phyloP scores from a whole-genome alignment of 345 rosid species.

The Citrus sinensis region DNA sequence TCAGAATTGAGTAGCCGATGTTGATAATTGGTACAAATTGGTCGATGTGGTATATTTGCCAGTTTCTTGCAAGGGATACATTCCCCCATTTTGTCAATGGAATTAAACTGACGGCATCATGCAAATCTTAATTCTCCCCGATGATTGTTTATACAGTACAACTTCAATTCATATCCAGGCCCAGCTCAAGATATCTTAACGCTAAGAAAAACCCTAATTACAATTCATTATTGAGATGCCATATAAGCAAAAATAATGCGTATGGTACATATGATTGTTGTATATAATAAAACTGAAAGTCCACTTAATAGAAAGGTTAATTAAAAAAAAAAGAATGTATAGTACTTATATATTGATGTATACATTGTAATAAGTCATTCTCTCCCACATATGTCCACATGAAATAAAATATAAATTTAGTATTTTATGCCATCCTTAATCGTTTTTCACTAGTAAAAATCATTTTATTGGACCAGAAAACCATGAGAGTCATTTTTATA shows the following conservation, averaged over 20 bases:
- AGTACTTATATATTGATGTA: no score
- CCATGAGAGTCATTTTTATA: no score
- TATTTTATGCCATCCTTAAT: no score
- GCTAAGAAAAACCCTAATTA: background rate
- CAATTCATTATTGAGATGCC: background rate
- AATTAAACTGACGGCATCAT: background rate
- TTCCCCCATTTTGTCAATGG: background rate
- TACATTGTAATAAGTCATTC: no score
- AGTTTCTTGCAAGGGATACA: background rate
- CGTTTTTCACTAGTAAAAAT: no score
- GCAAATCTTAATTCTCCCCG: no score
- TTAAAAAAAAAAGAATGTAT: background rate
- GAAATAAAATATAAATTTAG: no score
- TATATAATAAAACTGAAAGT: background rate
- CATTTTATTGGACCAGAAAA: no score
- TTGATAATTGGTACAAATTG: background rate
- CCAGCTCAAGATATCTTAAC: no score
- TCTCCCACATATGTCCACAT: no score
- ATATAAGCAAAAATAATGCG: background rate
- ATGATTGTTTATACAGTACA: no score
- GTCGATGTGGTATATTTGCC: background rate
- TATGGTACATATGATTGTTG: background rate
- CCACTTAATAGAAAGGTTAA: background rate
- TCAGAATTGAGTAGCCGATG: background rate
- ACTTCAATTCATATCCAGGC: no score